A percentile compares a stretch with the other conserved stretches of the same genome.
Conservation (phyloP, 345 rosid genomes). For the Rhizophora mangle region DNA sequence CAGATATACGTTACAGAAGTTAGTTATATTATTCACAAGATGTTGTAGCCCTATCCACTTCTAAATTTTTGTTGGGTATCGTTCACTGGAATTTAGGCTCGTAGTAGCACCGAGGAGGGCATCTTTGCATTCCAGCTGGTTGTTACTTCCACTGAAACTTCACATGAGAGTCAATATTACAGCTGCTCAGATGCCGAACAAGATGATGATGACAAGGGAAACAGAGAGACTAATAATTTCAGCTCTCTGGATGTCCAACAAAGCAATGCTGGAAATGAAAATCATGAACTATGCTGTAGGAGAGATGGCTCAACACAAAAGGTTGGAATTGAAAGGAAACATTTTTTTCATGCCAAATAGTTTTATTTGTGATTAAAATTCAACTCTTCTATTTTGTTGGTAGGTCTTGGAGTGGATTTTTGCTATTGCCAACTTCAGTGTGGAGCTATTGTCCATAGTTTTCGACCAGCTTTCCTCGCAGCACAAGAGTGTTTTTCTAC, state of each 20-base stretch:
- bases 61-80: too few relatives aligned
- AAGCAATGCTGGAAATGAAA: neutral
- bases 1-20: too few relatives aligned
- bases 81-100: too few relatives aligned
- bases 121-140: fast-evolving
- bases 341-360: neutral
- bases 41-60: too few relatives aligned
- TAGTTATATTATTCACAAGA: too few relatives aligned
- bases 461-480: slow-evolving; percentile 1
- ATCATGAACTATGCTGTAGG: neutral
- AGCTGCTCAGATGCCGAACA: neutral
- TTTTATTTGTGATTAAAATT: neutral
- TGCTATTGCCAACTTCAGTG: neutral
- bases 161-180: neutral
- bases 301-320: neutral
- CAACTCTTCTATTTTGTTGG: neutral
- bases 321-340: neutral
- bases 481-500: neutral
- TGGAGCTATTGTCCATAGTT: neutral
- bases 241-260: neutral
- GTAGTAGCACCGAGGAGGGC: too few relatives aligned
- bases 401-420: neutral
- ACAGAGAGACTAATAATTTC: neutral
- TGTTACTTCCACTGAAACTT: neutral
- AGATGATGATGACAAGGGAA: neutral